phyloP scores from a whole-genome alignment of 1,139 yeast species.

The Geotrichum fermentans region DNA sequence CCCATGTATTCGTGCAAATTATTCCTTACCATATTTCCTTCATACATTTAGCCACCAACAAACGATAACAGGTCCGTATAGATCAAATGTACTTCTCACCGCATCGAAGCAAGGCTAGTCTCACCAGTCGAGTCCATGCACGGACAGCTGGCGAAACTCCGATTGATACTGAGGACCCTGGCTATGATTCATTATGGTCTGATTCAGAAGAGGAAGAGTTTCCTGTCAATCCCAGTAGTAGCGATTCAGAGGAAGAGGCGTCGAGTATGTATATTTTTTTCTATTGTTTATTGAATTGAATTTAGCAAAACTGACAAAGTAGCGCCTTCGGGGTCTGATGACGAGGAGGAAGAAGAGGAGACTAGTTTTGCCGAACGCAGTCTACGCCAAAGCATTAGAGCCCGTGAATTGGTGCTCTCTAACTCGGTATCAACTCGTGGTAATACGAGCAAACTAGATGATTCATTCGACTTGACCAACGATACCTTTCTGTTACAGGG shows the following conservation, averaged over 20 bases:
- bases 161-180: slow-evolving; percentile 16
- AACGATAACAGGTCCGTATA: no score
- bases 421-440: not conserved
- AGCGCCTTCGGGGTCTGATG: slow-evolving; percentile 11
- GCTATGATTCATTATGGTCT: slow-evolving; percentile 25
- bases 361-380: slow-evolving; percentile 6
- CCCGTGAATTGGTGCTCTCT: slow-evolving; percentile 4
- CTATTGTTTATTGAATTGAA: not conserved
- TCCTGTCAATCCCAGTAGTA: slow-evolving; percentile 22
- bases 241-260: slow-evolving; percentile 14
- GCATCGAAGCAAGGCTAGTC: slow-evolving; percentile 12
- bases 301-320: not conserved
- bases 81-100: slow-evolving; percentile 15
- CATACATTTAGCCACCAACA: no score
- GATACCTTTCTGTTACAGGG: not conserved
- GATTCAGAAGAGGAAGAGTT: slow-evolving; percentile 28
- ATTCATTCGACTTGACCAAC: not conserved
- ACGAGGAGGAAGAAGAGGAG: slow-evolving; percentile 7
- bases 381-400: slow-evolving; percentile 9
- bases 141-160: slow-evolving; percentile 1
- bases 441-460: not conserved
- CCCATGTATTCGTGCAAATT: no score
- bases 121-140: slow-evolving; percentile 9
- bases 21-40: no score
- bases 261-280: not conserved